Evolutionary conservation across 441 rosid species (phyloP).

Genomic region (Brassica hybrid): DNA sequence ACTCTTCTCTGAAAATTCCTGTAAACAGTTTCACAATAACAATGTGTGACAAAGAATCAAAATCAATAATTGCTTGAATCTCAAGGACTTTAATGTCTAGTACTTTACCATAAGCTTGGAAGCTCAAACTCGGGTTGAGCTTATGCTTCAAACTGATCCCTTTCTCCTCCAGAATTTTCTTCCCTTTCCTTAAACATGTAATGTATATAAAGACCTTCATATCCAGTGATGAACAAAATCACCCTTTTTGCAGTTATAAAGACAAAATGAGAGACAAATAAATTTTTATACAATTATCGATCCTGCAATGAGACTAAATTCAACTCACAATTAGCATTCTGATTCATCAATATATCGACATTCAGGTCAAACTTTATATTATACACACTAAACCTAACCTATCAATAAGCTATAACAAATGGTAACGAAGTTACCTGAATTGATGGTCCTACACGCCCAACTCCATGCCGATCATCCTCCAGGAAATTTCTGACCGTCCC

Average conservation of each 20-base stretch:
- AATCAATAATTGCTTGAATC: neutral
- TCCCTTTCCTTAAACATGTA: conserved; percentile 43
- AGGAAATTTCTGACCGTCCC: neutral
- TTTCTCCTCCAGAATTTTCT: conserved; percentile 48
- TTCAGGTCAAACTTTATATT: neutral
- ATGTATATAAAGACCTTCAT: conserved; percentile 45
- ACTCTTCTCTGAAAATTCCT: neutral
- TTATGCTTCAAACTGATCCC: conserved; percentile 75
- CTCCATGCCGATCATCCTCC: neutral
- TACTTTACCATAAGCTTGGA: conserved; percentile 43
- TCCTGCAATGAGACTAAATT: neutral
- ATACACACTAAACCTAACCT: too few relatives aligned
- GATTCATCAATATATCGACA: neutral
- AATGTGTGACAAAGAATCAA: neutral
- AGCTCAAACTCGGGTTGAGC: conserved; percentile 70
- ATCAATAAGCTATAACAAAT: neutral
- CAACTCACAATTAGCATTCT: neutral
- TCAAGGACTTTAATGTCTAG: neutral
- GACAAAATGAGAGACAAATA: neutral
- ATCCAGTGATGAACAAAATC: conserved; percentile 53
- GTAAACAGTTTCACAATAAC: neutral
- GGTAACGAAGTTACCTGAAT: neutral
- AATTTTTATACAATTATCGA: neutral
- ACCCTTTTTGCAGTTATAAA: conserved; percentile 48
- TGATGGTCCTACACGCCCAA: neutral